Base-by-base conservation (phyloP, 139 green algal species). In the Prasinococcaceae sp. region DNA sequence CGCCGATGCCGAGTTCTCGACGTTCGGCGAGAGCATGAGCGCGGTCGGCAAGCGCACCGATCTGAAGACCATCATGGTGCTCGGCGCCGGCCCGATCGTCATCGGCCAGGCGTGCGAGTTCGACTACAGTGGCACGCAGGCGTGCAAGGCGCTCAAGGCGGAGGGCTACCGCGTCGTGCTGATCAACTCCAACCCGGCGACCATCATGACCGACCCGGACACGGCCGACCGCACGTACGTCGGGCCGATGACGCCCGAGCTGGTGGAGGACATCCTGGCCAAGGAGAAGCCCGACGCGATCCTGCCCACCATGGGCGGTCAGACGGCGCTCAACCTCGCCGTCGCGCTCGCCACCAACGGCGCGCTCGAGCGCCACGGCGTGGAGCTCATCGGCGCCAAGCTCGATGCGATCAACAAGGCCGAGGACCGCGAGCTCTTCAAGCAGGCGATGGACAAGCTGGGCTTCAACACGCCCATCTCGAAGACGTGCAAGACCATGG, bases 51-150 rank as follows among this genome's bases (percentile, higher is more conserved):
- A 75, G 54, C 46, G 82, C 2, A 70, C 62, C 5, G 83, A 93
- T 68, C 62, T 93, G 12, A 87, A 90, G 63, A 84, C 74, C 20
- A 85, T 93, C 53, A 81, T 92, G 75, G 75, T 93, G 29, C 66
- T 97, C 19, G 90, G 90, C 19, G 90, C 90, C 17, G 90, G 90
- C 0, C 90, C 90, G 9, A 99, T 99, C 49, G 77, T 99, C 37
- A 99, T 99, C 56, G 90, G 90, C n/a, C 88, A 95, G 74, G 92
- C 92, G 6, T 99, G 90, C 66, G 92, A 99, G 76, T 99, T 99
- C 58, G 92, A 99, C 64, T 99, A 99, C 72, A n/a, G n/a, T 27
- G 26, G 30, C 12, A 94, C 82, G 2, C 89, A 97, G 70, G 92
- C 92, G 20, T 97, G 89, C 83, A 99, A 99, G 74, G 80, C 92